Evolutionary conservation across 2,329 filamentous ascomycete species (phyloP).

Genomic region (Phyllosticta ampelicida): DNA sequence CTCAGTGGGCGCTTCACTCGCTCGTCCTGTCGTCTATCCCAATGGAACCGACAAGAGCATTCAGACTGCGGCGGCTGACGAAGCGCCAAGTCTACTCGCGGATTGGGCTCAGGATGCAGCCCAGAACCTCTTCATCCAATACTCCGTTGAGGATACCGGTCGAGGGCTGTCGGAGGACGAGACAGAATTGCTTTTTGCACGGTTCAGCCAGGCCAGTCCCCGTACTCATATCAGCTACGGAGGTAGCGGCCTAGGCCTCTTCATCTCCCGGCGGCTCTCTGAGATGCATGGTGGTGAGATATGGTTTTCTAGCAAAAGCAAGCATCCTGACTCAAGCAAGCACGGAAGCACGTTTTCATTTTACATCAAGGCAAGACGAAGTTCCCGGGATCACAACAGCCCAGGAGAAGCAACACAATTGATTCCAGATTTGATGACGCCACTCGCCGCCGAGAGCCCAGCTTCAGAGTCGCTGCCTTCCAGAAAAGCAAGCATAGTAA

Average conservation of each 20-base stretch:
- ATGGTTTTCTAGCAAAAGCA: slow-evolving; percentile 29
- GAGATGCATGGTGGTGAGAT: slow-evolving; percentile 38
- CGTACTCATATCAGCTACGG: slow-evolving; percentile 33
- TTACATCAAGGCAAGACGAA: slow-evolving; percentile 29
- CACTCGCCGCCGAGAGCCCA: neutral
- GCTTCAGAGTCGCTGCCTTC: neutral
- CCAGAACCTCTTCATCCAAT: slow-evolving; percentile 26
- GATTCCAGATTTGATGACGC: neutral
- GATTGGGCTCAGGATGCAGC: slow-evolving; percentile 24
- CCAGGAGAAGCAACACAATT: neutral
- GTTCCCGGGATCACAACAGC: neutral
- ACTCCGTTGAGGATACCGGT: slow-evolving; percentile 30
- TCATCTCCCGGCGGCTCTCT: slow-evolving; percentile 36
- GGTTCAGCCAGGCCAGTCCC: slow-evolving; percentile 25
- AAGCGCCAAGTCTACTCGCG: slow-evolving; percentile 7
- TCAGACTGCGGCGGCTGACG: neutral
- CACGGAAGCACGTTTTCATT: slow-evolving; percentile 35
- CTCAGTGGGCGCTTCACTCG: slow-evolving; percentile 22
- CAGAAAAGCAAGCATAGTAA: neutral
- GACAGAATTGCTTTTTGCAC: slow-evolving; percentile 20
- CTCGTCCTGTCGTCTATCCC: slow-evolving; percentile 4
- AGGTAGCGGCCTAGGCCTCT: slow-evolving; percentile 35
- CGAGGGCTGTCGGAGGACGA: slow-evolving; percentile 29
- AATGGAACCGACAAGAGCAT: neutral
- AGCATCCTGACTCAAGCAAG: slow-evolving; percentile 11